A percentile compares a stretch with the other conserved stretches of the same genome.
These are phyloP conservation scores for Alternaria sp. DNA, from an alignment of 2,329 filamentous ascomycete genomes.

Conservation along the genomic window DNA sequence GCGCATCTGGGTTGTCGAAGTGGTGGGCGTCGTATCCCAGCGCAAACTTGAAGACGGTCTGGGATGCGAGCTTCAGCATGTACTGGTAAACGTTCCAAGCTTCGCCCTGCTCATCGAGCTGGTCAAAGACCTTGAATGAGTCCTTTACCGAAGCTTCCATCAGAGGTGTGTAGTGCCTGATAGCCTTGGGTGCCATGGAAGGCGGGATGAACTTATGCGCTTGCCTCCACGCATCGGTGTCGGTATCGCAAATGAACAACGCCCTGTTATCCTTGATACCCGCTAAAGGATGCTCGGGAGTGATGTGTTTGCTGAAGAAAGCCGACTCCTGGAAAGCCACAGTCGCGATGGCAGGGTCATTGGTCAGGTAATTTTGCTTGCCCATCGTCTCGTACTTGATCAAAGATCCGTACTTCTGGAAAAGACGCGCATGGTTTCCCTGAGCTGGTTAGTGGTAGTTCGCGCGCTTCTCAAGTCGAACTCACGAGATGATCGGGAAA, in stretches of 20 bases:
- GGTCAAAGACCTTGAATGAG: constrained; percentile 22
- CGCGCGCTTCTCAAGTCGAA: background rate
- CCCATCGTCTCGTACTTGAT: constrained; percentile 20
- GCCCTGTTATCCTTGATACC: constrained; percentile 19
- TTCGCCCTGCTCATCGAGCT: constrained; percentile 20
- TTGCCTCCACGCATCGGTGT: constrained; percentile 13
- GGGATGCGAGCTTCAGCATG: constrained; percentile 21
- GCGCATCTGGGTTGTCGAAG: constrained; percentile 12
- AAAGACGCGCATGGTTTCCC: constrained; percentile 21
- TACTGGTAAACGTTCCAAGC: constrained; percentile 23
- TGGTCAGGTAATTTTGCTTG: constrained; percentile 13
- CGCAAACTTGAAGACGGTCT: constrained; percentile 16
- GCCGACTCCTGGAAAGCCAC: constrained; percentile 17
- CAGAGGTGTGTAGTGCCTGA: constrained; percentile 18
- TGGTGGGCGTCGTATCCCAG: constrained; percentile 17
- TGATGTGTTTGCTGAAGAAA: constrained; percentile 21
- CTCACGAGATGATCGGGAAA: constrained; percentile 23
- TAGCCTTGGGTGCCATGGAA: constrained; percentile 15
- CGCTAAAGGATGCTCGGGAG: constrained; percentile 9
- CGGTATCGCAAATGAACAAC: constrained; percentile 16
- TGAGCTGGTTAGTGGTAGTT: background rate
- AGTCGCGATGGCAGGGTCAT: constrained; percentile 17
- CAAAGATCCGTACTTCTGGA: constrained; percentile 16
- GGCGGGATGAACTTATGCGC: constrained; percentile 23
- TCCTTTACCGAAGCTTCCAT: constrained; percentile 18